A percentile compares a stretch with the other conserved stretches of the same genome.
Evolutionary conservation across 2,329 filamentous ascomycete species (phyloP).

Genomic region (Exophiala dermatitidis): DNA sequence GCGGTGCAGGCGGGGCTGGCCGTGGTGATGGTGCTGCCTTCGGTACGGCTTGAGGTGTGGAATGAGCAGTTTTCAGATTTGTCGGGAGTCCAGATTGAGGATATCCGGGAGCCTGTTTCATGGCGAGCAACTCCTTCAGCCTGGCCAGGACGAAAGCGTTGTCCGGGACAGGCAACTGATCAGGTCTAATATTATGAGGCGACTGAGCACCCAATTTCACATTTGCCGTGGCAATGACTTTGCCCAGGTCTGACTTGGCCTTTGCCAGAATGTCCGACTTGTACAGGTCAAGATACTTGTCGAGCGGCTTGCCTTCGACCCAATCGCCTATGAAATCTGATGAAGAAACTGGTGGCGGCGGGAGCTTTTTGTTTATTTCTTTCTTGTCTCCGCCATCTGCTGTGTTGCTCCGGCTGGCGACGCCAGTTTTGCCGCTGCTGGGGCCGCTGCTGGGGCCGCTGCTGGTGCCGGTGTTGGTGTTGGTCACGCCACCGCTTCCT

Average conservation of each 20-base stretch:
- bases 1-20: no score
- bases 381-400: not conserved
- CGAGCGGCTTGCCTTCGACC: slow-evolving; percentile 12
- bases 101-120: no score
- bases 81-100: no score
- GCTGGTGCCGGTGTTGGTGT: not conserved
- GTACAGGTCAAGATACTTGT: slow-evolving; percentile 16
- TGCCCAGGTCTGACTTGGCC: not conserved
- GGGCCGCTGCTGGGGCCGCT: not conserved
- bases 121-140: no score
- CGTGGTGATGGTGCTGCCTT: no score
- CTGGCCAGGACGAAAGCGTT: not conserved
- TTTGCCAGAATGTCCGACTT: slow-evolving; percentile 1
- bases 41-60: no score
- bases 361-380: not conserved
- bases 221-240: not conserved
- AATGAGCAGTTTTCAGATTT: no score
- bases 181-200: not conserved
- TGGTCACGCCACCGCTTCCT: not conserved
- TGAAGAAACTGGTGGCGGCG: not conserved
- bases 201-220: not conserved
- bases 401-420: not conserved
- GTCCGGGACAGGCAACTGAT: not conserved
- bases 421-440: not conserved
- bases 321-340: slow-evolving; percentile 15